Conservation (phyloP, 441 rosid genomes). For the Sinapis alba region DNA sequence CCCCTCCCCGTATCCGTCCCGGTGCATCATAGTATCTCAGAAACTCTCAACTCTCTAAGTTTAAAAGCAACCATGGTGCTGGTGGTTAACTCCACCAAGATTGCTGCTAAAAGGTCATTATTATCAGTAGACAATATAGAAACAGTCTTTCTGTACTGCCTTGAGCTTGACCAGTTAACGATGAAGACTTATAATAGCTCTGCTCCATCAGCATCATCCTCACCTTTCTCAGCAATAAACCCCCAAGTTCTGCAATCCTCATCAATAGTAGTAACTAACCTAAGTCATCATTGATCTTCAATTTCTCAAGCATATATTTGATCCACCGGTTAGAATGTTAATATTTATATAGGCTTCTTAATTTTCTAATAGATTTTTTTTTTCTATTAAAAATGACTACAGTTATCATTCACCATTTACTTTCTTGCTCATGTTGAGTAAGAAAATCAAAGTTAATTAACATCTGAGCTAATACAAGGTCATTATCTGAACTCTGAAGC, state of each 20-base stretch:
- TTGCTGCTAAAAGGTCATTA: not conserved
- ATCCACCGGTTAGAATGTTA: not conserved
- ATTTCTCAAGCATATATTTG: not conserved
- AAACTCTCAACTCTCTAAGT: not conserved
- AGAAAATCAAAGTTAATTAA: not conserved
- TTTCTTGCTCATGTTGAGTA: not conserved
- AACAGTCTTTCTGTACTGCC: not conserved
- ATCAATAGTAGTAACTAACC: not conserved
- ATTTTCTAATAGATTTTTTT: not conserved
- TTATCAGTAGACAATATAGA: not conserved
- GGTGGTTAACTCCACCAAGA: not conserved
- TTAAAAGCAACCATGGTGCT: not conserved
- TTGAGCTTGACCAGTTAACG: not conserved
- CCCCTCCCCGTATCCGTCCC: no score
- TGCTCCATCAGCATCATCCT: not conserved
- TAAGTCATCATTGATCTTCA: not conserved
- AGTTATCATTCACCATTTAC: not conserved
- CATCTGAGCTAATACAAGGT: not conserved
- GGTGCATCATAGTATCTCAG: no score
- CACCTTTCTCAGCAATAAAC: not conserved
- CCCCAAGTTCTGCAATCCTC: not conserved
- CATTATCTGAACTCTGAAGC: not conserved
- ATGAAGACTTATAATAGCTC: not conserved
- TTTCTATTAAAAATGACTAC: not conserved
- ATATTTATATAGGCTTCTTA: not conserved